phyloP scores from a whole-genome alignment of 2,329 filamentous ascomycete genomes.

The Bipolaris gigantea region DNA sequence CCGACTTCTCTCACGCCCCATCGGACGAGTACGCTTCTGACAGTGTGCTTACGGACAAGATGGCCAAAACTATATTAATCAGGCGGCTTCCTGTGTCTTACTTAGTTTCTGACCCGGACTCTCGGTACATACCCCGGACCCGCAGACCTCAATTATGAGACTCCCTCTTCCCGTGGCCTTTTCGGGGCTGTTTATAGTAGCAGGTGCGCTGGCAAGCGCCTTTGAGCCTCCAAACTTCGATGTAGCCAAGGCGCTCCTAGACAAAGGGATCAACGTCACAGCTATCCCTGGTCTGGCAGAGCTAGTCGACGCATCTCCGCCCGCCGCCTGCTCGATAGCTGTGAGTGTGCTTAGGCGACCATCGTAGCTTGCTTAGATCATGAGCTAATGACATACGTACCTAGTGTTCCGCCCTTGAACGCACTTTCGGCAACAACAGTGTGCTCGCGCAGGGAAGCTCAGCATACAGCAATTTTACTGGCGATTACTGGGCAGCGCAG shows the following conservation, averaged over 20 bases:
- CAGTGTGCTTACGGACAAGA: background rate
- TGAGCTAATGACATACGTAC: constrained; percentile 2
- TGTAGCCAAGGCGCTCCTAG: constrained; percentile 22
- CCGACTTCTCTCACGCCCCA: background rate
- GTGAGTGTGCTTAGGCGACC: constrained; percentile 15
- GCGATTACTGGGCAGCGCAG: constrained; percentile 30
- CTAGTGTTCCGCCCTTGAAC: constrained; percentile 24
- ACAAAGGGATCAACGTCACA: constrained; percentile 22
- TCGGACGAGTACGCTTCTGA: constrained; percentile 1
- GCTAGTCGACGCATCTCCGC: constrained; percentile 8
- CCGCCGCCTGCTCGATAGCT: constrained; percentile 23
- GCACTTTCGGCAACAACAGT: constrained; percentile 15
- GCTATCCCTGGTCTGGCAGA: constrained; percentile 18
- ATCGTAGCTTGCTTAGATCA: background rate
- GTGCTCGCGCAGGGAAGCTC: constrained; percentile 19
- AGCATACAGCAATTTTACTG: constrained; percentile 25
- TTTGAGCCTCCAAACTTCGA: constrained; percentile 26
- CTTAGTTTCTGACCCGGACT: constrained; percentile 1
- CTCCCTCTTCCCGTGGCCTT: background rate
- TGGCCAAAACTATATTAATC: constrained; percentile 8
- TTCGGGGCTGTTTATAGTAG: constrained; percentile 1
- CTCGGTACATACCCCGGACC: constrained; percentile 1
- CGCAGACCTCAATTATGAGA: constrained; percentile 11
- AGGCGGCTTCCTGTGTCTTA: constrained; percentile 7
- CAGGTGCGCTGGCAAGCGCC: constrained; percentile 1